Evolutionary conservation across 331 rosid species (phyloP).

Genomic region (Telfairia occidentalis): DNA sequence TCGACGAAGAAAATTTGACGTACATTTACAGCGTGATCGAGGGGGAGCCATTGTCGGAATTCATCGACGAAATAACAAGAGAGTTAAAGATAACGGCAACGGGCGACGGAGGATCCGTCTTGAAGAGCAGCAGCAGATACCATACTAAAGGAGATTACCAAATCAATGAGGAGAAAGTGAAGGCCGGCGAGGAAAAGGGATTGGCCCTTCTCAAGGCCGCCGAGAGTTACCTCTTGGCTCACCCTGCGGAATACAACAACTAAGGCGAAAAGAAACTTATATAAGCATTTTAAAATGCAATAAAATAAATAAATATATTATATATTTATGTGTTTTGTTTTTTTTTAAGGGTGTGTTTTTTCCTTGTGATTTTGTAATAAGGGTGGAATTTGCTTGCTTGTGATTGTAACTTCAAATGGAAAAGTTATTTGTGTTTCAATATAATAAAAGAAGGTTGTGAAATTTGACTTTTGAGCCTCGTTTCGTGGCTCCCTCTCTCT

Average conservation of each 20-base stretch:
- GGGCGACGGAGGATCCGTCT: slow-evolving; percentile 2
- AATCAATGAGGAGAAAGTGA: slow-evolving; percentile 20
- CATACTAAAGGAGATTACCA: slow-evolving; percentile 12
- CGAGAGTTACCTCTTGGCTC: slow-evolving; percentile 32
- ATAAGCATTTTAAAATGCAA: neutral
- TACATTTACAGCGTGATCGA: slow-evolving; percentile 39
- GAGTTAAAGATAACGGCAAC: slow-evolving; percentile 35
- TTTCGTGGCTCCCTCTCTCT: too few species aligned
- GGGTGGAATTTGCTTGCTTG: neutral
- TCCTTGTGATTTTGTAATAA: too few species aligned
- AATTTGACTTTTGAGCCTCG: too few species aligned
- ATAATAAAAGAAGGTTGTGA: too few species aligned
- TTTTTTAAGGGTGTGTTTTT: too few species aligned
- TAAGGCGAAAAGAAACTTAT: slow-evolving; percentile 14
- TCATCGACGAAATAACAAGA: slow-evolving; percentile 24
- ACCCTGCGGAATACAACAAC: slow-evolving; percentile 13
- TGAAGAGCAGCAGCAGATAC: slow-evolving; percentile 23
- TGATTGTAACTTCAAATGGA: neutral
- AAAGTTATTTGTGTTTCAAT: neutral
- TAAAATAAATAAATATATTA: too few species aligned
- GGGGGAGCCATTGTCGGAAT: slow-evolving; percentile 28
- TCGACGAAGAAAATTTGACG: slow-evolving; percentile 25
- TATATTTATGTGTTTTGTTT: too few species aligned
- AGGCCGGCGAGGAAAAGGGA: slow-evolving; percentile 25
- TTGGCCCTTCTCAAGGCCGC: slow-evolving; percentile 18